A percentile compares a stretch with the other conserved stretches of the same genome.
These are phyloP conservation scores for Metrosideros polymorpha DNA, from an alignment of 441 rosid genomes.

Conservation along the genomic window DNA sequence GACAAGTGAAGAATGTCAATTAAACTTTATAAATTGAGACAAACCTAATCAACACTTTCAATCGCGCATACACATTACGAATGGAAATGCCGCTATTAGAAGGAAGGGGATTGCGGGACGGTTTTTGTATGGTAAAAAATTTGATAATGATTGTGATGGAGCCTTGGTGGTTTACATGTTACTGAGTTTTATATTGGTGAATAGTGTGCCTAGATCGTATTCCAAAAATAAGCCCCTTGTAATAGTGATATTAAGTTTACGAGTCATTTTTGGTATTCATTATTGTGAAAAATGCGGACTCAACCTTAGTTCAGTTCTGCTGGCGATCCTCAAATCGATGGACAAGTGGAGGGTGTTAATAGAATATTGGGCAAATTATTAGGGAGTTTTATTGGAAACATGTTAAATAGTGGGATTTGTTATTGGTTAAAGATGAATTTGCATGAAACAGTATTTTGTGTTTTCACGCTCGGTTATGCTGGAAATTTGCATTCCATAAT, in stretches of 20 bases:
- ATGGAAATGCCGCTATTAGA: no score
- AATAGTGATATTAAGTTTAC: background rate
- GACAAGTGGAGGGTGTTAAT: fast-evolving
- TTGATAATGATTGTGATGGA: background rate
- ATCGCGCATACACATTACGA: no score
- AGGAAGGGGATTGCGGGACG: background rate
- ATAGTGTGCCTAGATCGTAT: no score
- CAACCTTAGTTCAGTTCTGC: background rate
- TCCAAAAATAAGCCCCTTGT: background rate
- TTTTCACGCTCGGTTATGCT: background rate
- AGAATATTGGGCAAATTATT: no score
- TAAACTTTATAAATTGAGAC: no score
- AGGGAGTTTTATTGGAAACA: no score
- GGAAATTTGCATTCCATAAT: fast-evolving
- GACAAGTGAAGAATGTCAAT: no score
- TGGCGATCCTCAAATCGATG: background rate
- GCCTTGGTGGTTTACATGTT: background rate
- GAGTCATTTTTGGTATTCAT: background rate
- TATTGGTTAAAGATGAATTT: no score
- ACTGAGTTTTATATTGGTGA: background rate
- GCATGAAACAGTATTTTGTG: background rate
- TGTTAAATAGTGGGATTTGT: no score
- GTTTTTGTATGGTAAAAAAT: no score
- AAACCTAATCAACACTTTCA: no score
- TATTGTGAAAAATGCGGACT: background rate